phyloP scores from a whole-genome alignment of 352 stramenopile species.

The Phytophthora gonapodyides region DNA sequence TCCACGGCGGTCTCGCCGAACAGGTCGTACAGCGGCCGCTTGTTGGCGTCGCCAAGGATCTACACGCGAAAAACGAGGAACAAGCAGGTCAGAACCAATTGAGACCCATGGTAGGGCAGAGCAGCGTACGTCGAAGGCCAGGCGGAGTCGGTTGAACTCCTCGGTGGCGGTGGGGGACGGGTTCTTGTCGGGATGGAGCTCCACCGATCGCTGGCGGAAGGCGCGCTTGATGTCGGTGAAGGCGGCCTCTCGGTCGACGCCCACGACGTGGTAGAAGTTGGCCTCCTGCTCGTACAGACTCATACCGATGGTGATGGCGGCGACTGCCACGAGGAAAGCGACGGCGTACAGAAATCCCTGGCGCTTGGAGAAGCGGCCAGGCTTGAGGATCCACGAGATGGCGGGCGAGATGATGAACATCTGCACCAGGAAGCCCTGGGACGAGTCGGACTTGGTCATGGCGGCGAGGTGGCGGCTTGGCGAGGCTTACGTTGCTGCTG shows the following conservation, averaged over 20 bases:
- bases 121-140: constrained; percentile 92
- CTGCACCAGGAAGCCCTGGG: constrained; percentile 72
- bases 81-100: constrained; percentile 9
- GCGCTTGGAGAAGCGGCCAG: constrained; percentile 92
- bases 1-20: constrained; percentile 92
- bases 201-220: constrained; percentile 95
- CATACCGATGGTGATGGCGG: constrained; percentile 90
- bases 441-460: constrained; percentile 63
- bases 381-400: constrained; percentile 96
- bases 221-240: constrained; percentile 96
- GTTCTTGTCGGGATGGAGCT: constrained; percentile 98
- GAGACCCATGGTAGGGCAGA: not conserved
- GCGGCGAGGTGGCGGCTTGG: not conserved
- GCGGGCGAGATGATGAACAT: constrained; percentile 84
- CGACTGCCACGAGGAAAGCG: constrained; percentile 91
- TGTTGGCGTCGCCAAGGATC: constrained; percentile 89
- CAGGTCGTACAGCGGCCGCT: constrained; percentile 96
- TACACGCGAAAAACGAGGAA: constrained; percentile 5
- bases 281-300: constrained; percentile 90
- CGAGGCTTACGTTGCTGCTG: not conserved
- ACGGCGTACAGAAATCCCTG: constrained; percentile 95
- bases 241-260: constrained; percentile 87
- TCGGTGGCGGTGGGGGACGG: constrained; percentile 88
- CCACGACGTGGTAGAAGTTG: constrained; percentile 96
- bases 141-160: constrained; percentile 94